Conservation (phyloP, 768 basidiomycete genomes). For the Lactifluus pinguis region DNA sequence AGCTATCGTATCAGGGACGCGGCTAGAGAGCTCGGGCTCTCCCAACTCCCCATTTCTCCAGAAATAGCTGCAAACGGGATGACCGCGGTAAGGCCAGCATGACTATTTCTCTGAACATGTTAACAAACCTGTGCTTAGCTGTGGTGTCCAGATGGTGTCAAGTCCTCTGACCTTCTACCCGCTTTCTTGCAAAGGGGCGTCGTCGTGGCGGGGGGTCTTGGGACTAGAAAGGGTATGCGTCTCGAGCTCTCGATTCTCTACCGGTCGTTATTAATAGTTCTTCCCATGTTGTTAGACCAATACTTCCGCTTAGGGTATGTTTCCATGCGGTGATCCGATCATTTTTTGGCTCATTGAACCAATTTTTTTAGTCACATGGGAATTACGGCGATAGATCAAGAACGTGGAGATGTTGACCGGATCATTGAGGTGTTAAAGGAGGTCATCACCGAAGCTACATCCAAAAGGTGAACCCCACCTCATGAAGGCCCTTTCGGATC, state of each 20-base stretch:
- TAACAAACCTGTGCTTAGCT: constrained; percentile 32
- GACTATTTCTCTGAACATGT: background rate
- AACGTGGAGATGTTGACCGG: constrained; percentile 68
- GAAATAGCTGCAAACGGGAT: constrained; percentile 83
- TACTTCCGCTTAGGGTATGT: constrained; percentile 83
- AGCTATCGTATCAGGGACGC: constrained; percentile 61
- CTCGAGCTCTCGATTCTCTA: background rate
- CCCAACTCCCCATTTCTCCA: constrained; percentile 54
- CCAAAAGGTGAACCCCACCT: background rate
- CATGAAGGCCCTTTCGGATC: background rate
- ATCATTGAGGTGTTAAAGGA: constrained; percentile 59
- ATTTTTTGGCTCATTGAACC: background rate
- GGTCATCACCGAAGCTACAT: constrained; percentile 35
- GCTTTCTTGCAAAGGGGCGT: constrained; percentile 62
- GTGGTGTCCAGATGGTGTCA: constrained; percentile 79
- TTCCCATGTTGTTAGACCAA: constrained; percentile 39
- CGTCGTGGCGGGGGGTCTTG: constrained; percentile 78
- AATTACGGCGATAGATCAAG: constrained; percentile 58
- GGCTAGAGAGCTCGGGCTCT: constrained; percentile 59
- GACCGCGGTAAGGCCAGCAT: constrained; percentile 56
- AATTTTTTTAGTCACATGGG: constrained; percentile 71
- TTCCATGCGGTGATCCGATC: background rate
- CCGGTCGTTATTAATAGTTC: constrained; percentile 10
- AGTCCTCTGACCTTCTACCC: constrained; percentile 67
- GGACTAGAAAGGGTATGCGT: constrained; percentile 10